Conservation (phyloP, 345 rosid species). For the Heritiera fomes region DNA sequence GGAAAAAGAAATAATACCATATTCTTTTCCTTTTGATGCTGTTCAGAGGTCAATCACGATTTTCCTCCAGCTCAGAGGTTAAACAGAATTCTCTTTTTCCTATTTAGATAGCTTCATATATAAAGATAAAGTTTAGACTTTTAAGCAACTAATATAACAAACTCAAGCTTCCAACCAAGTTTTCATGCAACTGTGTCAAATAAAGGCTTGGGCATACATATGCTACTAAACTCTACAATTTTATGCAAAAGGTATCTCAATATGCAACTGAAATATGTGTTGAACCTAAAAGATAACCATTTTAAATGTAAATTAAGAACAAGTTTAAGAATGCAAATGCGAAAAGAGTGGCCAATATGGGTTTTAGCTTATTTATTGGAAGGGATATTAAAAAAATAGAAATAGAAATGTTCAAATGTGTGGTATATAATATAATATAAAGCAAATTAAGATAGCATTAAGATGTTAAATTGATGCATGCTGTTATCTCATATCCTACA, state of each 20-base stretch:
- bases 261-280: too few species aligned
- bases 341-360: too few species aligned
- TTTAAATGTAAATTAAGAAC: background rate
- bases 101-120: too few species aligned
- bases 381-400: background rate
- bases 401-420: background rate
- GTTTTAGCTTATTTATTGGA: background rate
- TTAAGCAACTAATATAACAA: background rate
- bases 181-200: background rate
- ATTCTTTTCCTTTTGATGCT: background rate
- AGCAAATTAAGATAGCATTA: background rate
- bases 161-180: background rate
- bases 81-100: background rate
- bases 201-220: background rate
- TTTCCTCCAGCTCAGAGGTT: background rate
- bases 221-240: too few species aligned
- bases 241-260: too few species aligned
- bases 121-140: background rate
- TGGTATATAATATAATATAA: too few species aligned
- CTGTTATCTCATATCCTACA: too few species aligned
- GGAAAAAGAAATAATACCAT: background rate
- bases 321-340: background rate
- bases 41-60: background rate
- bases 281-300: too few species aligned
- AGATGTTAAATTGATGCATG: background rate